Evolutionary conservation across 2,329 filamentous ascomycete species (phyloP), one percentile per base, ranked within the genome.

Genomic region (Chaetomium olivaceum): DNA sequence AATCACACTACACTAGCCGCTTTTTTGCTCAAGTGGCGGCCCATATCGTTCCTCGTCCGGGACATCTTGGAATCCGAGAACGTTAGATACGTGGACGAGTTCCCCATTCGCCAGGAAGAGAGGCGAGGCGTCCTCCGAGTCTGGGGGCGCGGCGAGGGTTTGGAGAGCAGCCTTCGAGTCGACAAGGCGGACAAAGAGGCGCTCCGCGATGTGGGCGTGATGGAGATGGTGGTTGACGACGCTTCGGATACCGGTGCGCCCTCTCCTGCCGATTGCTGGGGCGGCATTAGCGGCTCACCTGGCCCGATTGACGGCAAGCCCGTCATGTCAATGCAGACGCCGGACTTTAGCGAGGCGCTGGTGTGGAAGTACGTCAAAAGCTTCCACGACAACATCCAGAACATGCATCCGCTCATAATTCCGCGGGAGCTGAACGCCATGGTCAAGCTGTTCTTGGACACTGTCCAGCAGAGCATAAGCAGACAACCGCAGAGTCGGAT

Each of bases 1-100:
- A 91, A 96, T 70, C 94, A 98, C 74, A 96, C 92, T 0, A 97
- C 93, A 0, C 87, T 92, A n/a, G 93, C 93, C 1, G 91, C 95
- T 59, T 86, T 93, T 68, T 81, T 98, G 21, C 80, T 98, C 31
- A 82, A 85, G 56, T 93, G 90, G 88, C 85, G 85, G 0, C 84
- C 88, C 0, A 92, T 95, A 62, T 78, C 82, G 74, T 79, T 83
- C 68, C 74, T 97, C 74, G 87, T 91, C 39, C 81, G 74, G 67
- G 77, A 76, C 58, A 80, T 81, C 29, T 75, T 87, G 62, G 76
- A 80, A 25, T 75, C 74, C 2, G 80, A 83, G 61, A 82, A 81
- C 33, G 81, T 88, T 72, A 80, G 82, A 36, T 82, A 83, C 61
- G 82, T 88, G 29, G 85, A 87, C 63, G 86, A 90, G 69, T 96